Evolutionary conservation across 345 rosid genomes (phyloP).

Genomic region (Raphanus sativus): DNA sequence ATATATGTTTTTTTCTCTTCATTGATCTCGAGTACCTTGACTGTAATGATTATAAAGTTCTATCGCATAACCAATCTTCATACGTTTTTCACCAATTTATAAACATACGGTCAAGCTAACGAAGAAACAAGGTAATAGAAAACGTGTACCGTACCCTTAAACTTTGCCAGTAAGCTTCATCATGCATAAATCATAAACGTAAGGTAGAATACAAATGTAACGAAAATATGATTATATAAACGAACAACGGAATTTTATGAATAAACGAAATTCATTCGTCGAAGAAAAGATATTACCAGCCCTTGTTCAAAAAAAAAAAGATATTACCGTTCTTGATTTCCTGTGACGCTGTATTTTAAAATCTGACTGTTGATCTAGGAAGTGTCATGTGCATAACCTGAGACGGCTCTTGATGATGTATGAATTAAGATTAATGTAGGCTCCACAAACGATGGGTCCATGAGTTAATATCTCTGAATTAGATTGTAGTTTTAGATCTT

Average conservation of each 20-base stretch:
- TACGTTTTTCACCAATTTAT: not conserved
- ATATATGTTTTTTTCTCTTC: not conserved
- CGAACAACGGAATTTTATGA: not conserved
- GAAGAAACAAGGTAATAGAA: not conserved
- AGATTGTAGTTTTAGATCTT: constrained; percentile 16
- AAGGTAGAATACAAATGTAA: not conserved
- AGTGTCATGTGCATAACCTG: constrained; percentile 3
- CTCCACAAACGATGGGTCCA: constrained; percentile 23
- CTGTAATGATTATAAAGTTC: constrained; percentile 17
- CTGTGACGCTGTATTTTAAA: not conserved
- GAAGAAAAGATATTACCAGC: not conserved
- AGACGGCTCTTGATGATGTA: constrained; percentile 7
- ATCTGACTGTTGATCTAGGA: not conserved
- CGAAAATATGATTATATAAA: not conserved
- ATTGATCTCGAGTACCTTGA: constrained; percentile 17
- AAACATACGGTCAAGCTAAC: constrained; percentile 20
- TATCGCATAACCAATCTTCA: not conserved
- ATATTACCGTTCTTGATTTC: constrained; percentile 1
- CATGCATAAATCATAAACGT: constrained; percentile 19
- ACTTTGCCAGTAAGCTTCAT: constrained; percentile 29
- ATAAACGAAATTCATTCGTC: not conserved
- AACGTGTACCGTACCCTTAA: constrained; percentile 22
- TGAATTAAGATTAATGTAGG: constrained; percentile 1
- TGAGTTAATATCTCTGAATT: constrained; percentile 7
- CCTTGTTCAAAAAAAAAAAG: not conserved